Evolutionary conservation across 2,329 filamentous ascomycete genomes (phyloP).

Genomic region (Myriosclerotinia curreyana): DNA sequence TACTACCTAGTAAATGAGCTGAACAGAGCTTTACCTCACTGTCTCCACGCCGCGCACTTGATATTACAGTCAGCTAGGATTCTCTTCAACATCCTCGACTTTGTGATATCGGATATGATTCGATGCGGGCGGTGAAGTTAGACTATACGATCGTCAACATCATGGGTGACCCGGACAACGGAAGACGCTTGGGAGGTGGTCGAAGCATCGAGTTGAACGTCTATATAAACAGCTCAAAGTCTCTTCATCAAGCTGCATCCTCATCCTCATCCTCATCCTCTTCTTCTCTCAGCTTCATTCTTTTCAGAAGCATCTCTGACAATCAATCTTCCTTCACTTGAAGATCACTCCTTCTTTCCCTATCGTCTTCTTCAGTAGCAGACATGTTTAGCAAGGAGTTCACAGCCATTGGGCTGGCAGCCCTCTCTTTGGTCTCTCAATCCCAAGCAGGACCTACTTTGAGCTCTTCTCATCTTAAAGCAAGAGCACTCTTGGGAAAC

Average conservation of each 20-base stretch:
- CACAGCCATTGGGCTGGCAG: constrained; percentile 10
- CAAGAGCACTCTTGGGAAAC: constrained; percentile 15
- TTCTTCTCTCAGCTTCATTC: constrained; percentile 4
- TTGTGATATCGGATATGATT: neutral
- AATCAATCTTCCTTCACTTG: constrained; percentile 2
- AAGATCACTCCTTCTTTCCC: neutral
- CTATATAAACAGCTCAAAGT: constrained; percentile 17
- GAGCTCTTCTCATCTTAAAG: constrained; percentile 11
- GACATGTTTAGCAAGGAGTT: constrained; percentile 22
- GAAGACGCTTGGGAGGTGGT: neutral
- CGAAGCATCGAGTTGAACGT: constrained; percentile 10
- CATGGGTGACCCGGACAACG: neutral
- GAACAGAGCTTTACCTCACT: constrained; percentile 10
- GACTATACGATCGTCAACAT: constrained; percentile 13
- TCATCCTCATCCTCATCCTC: neutral
- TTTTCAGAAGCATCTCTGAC: neutral
- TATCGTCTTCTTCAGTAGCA: neutral
- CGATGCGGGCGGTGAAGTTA: neutral
- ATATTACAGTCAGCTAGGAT: neutral
- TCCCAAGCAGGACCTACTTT: constrained; percentile 7
- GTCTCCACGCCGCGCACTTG: neutral
- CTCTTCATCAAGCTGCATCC: constrained; percentile 14
- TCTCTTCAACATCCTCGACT: constrained; percentile 6
- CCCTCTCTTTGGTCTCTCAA: constrained; percentile 18
- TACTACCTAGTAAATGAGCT: neutral